Conservation (phyloP, 2,329 filamentous ascomycete species). For the Septoria petroselini region DNA sequence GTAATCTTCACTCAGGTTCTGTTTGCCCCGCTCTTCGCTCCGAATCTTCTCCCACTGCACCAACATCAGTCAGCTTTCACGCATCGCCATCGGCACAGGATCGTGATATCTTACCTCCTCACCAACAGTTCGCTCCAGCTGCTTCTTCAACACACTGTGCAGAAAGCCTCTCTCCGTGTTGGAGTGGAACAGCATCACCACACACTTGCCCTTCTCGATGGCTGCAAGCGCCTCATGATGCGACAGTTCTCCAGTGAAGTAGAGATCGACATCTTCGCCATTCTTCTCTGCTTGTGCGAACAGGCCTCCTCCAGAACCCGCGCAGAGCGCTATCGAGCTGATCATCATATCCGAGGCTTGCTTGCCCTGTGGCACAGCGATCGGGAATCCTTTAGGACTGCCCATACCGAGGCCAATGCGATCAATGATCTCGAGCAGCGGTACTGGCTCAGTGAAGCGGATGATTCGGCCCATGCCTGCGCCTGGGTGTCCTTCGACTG, state of each 20-base stretch:
- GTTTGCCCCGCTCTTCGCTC: constrained; percentile 42
- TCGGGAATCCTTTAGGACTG: constrained; percentile 62
- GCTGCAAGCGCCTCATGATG: constrained; percentile 89
- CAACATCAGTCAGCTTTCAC: neutral
- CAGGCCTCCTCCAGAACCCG: constrained; percentile 78
- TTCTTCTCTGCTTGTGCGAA: constrained; percentile 57
- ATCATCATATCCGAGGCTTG: constrained; percentile 57
- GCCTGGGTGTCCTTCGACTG: constrained; percentile 42
- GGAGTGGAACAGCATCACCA: constrained; percentile 85
- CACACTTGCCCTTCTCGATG: constrained; percentile 75
- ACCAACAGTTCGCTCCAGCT: constrained; percentile 59
- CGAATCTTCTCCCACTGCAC: constrained; percentile 49
- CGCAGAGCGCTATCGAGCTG: constrained; percentile 76
- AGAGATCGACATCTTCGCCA: constrained; percentile 63
- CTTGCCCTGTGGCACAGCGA: constrained; percentile 61
- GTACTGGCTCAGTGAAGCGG: constrained; percentile 52
- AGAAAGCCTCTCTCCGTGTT: constrained; percentile 89
- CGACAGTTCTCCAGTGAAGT: constrained; percentile 89
- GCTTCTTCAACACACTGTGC: constrained; percentile 63
- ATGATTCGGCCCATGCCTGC: constrained; percentile 63
- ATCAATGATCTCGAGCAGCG: constrained; percentile 58
- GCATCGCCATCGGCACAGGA: neutral
- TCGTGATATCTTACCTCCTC: constrained; percentile 40
- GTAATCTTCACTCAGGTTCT: constrained; percentile 40
- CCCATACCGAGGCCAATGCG: constrained; percentile 63